Evolutionary conservation across 2,329 filamentous ascomycete species (phyloP), one percentile per base, ranked within the genome.

Genomic region (Aspergillus pseudonomiae): DNA sequence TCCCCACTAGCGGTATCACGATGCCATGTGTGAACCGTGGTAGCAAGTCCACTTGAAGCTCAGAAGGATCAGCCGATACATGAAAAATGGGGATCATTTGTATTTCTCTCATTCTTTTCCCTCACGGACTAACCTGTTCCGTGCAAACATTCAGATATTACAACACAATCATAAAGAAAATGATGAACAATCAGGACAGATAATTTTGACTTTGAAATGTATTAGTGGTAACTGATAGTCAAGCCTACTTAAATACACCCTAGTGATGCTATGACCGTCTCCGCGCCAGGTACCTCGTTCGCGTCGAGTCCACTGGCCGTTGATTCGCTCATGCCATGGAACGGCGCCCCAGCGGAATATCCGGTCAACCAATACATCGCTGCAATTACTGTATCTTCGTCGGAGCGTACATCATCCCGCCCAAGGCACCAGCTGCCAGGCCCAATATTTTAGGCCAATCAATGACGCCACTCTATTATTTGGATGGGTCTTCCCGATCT

Each of bases 371-470:
- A 74, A 74, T 75, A 61, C 60, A 19, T 61, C 54, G 39, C 46
- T 59, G 57, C 61, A 65, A 59, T 63, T 21, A 54, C 57, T 65
- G 65, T 61, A 62, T 73, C 66, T 65, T 67, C 66, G 67, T 56
- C 63, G 69, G 66, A 62, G 68, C 62, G 66, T 73, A 70, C 70
- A 75, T 73, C 73, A 74, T 73, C 67, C 68, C 69, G 67, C 61
- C 69, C 70, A 67, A 68, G 70, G 68, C 66, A 71, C 63, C 59
- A 67, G 60, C 68, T 70, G 68, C 65, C 68, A 70, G 68, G 66
- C 64, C 71, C 71, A 69, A 61, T 70, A 65, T 65, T 68, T 67
- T 62, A 58, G 59, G 58, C 64, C 66, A 69, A 43, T 70, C 59
- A 64, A 50, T 60, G 50, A 62, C 57, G 59, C 60, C 56, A 41